These are phyloP conservation scores for Euryodendron excelsum DNA, from an alignment of 148 eudicot species.

Conservation along the genomic window DNA sequence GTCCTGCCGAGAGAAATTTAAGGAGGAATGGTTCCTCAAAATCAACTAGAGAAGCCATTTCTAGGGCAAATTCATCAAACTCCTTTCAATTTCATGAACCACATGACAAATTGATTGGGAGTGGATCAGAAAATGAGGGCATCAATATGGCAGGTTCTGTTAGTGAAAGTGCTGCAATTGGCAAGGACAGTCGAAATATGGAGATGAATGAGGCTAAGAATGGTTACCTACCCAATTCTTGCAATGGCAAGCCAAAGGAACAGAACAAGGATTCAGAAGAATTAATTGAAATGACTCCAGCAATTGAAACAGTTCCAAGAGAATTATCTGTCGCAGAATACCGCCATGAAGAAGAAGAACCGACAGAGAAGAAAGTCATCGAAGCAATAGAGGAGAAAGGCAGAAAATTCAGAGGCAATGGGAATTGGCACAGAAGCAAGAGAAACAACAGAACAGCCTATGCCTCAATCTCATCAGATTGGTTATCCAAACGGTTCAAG, in stretches of 20 bases:
- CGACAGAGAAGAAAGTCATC: background rate
- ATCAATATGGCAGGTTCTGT: no score
- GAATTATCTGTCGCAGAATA: background rate
- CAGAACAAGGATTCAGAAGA: slow-evolving; percentile 19
- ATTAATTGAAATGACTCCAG: no score
- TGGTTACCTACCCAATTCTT: background rate
- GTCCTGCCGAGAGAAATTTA: no score
- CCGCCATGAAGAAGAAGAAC: background rate
- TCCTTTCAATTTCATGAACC: slow-evolving; percentile 3
- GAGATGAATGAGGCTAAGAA: background rate
- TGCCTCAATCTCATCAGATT: background rate
- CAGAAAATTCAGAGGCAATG: background rate
- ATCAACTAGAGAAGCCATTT: slow-evolving; percentile 8
- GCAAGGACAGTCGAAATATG: background rate
- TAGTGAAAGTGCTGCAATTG: no score
- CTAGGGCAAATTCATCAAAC: background rate
- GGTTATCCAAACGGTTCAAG: background rate
- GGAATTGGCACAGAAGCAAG: background rate
- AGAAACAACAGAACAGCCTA: background rate
- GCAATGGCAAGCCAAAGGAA: no score
- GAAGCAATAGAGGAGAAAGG: background rate
- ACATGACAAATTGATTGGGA: slow-evolving; percentile 13
- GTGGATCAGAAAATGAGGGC: background rate
- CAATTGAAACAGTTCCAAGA: background rate
- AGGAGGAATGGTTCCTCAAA: slow-evolving; percentile 15